A percentile compares a stretch with the other conserved stretches of the same genome.
phyloP scores from a whole-genome alignment of 1,284 basidiomycete species.

The Sporisorium scitamineum region DNA sequence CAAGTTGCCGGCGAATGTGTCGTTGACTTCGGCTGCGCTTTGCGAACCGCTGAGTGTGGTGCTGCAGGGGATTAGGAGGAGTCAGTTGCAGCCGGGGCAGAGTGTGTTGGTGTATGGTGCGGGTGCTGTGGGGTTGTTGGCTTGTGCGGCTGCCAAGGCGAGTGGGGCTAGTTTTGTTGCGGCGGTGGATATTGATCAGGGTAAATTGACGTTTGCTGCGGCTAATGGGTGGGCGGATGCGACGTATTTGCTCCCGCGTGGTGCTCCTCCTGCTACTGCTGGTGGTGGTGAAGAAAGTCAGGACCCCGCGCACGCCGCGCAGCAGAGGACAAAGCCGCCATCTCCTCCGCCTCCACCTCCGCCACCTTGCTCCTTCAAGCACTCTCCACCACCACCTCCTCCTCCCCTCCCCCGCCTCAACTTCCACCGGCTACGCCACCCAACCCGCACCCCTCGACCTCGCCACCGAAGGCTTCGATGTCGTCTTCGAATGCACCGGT shows the following conservation, averaged over 20 bases:
- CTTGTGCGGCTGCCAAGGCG: constrained; percentile 72
- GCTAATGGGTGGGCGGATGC: constrained; percentile 77
- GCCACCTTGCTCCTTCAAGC: constrained; percentile 29
- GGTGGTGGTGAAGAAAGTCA: constrained; percentile 2
- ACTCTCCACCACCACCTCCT: constrained; percentile 10
- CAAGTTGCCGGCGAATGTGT: constrained; percentile 81
- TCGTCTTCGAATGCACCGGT: constrained; percentile 94
- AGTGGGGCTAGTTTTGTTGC: constrained; percentile 60
- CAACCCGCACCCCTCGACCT: constrained; percentile 37
- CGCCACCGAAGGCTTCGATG: constrained; percentile 78
- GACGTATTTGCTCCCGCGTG: constrained; percentile 77
- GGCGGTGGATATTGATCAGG: constrained; percentile 54
- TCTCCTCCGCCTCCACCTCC: constrained; percentile 71
- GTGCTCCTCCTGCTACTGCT: constrained; percentile 73
- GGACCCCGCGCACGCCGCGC: constrained; percentile 75
- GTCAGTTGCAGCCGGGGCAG: constrained; percentile 75
- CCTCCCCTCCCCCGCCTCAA: neutral
- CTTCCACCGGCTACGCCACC: constrained; percentile 14
- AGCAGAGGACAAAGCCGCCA: constrained; percentile 73
- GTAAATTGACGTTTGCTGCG: constrained; percentile 47
- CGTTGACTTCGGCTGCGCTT: constrained; percentile 83
- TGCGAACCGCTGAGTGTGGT: constrained; percentile 92
- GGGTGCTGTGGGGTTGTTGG: constrained; percentile 90
- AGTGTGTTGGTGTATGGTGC: constrained; percentile 88
- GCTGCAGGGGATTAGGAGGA: constrained; percentile 82